A percentile compares a stretch with the other conserved stretches of the same genome.
These are phyloP conservation scores for Chlorociboria aeruginascens DNA, from an alignment of 495 filamentous ascomycete species.

Conservation along the genomic window DNA sequence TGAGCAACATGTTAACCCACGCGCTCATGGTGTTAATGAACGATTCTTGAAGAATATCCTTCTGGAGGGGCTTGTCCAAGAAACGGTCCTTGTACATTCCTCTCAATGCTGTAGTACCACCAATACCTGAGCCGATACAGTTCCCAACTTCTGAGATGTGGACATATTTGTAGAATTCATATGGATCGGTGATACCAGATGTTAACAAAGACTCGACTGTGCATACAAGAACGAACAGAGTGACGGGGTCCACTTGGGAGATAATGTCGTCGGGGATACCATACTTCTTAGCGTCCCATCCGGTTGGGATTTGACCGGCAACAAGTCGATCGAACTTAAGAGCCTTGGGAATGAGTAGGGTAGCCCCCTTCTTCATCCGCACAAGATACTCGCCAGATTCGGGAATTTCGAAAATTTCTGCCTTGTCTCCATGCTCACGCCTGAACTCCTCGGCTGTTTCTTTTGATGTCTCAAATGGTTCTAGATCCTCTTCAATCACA, in stretches of 20 bases:
- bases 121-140: conserved; percentile 95
- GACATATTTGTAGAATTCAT: conserved; percentile 99
- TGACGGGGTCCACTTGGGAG: conserved; percentile 91
- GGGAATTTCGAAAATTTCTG: conserved; percentile 90
- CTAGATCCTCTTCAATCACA: conserved; percentile 89
- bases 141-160: conserved; percentile 97
- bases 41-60: conserved; percentile 97
- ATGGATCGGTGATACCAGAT: conserved; percentile 96
- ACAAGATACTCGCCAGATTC: conserved; percentile 93
- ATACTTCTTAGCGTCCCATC: conserved; percentile 91
- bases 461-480: conserved; percentile 94
- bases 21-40: conserved; percentile 99
- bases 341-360: conserved; percentile 90
- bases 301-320: conserved; percentile 90
- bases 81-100: conserved; percentile 98
- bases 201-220: conserved; percentile 83
- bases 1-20: conserved; percentile 97
- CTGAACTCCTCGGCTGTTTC: conserved; percentile 96
- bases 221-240: conserved; percentile 86
- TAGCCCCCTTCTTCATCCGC: conserved; percentile 86
- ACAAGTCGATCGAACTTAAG: conserved; percentile 94
- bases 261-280: conserved; percentile 97
- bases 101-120: conserved; percentile 79
- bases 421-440: conserved; percentile 92
- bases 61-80: conserved; percentile 95